Evolutionary conservation across 768 basidiomycete species (phyloP), one percentile per base, ranked within the genome.

Genomic region (Mycena galericulata): DNA sequence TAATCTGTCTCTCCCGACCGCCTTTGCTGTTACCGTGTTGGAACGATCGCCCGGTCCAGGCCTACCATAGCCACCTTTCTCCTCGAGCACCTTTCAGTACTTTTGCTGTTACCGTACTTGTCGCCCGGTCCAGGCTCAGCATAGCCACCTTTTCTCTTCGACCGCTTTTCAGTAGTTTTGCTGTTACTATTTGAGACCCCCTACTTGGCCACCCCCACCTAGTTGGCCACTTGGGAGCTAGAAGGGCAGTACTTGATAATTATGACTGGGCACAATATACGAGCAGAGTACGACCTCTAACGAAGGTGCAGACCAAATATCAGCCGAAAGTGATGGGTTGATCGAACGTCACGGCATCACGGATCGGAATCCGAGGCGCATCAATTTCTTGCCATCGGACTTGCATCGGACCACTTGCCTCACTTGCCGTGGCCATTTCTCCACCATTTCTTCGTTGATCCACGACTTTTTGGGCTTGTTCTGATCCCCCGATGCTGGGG

Each of bases 371-470:
- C 46, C 46, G 46, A 47, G 46, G 46, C 46, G 27, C 46, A 47
- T 47, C 46, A 27, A 47, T 47, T 47, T 47, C 46, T 47, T 47
- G 46, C 46, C 34, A 36, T 36, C 34, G 34, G 34, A 36, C 34
- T 14, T n/a, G n/a, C n/a, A 45, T 45, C 43, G 40, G 40, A 41
- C 40, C 40, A 20, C 40, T 41, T 20, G 43, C 43, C 43, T 45
- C 43, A 45, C 46, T 27, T 47, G 18, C 20, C 46, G 46, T 47
- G 11, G 46, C 46, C 14, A 47, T 47, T 47, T 47, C 26, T 47
- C 46, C 46, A 47, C 46, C 46, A 47, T 47, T 47, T 47, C 46
- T 47, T 47, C 46, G 26, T 47, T 22, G 26, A 47, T 47, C 46
- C 24, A 47, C n/a, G 46, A 47, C 26, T 14, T 47, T 47, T 41